phyloP scores from a whole-genome alignment of 2,329 filamentous ascomycete genomes.

The Hypoxylon sp. region DNA sequence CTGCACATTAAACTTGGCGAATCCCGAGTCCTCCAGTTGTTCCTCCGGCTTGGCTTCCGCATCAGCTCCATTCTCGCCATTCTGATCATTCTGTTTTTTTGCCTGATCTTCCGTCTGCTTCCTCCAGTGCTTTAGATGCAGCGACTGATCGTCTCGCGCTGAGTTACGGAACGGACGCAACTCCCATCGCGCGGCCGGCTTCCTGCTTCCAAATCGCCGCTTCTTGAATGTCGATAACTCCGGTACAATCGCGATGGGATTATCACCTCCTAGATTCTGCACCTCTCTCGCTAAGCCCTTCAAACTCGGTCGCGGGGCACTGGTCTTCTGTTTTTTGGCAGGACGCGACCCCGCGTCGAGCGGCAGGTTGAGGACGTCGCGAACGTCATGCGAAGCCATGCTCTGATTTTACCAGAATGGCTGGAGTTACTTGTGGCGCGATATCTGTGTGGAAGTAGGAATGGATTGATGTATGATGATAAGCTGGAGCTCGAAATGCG shows the following conservation, averaged over 20 bases:
- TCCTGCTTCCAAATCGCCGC: slow-evolving; percentile 67
- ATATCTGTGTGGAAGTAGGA: background rate
- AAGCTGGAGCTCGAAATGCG: background rate
- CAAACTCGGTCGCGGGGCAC: slow-evolving; percentile 71
- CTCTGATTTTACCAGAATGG: slow-evolving; percentile 42
- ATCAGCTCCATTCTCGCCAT: slow-evolving; percentile 56
- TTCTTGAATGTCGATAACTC: slow-evolving; percentile 73
- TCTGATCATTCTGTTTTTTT: slow-evolving; percentile 48
- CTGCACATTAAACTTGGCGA: slow-evolving; percentile 90
- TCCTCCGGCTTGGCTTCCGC: slow-evolving; percentile 58
- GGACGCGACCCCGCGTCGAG: slow-evolving; percentile 71
- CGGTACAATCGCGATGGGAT: slow-evolving; percentile 76
- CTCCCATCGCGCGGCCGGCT: slow-evolving; percentile 75
- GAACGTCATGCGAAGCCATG: slow-evolving; percentile 85
- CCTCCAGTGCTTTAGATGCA: slow-evolving; percentile 86
- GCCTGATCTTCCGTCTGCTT: slow-evolving; percentile 67
- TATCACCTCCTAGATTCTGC: slow-evolving; percentile 75
- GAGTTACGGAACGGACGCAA: slow-evolving; percentile 81
- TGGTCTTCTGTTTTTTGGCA: slow-evolving; percentile 81
- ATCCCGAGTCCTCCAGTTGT: slow-evolving; percentile 71
- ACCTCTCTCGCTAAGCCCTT: slow-evolving; percentile 77
- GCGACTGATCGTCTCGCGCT: slow-evolving; percentile 75
- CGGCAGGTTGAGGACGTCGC: slow-evolving; percentile 88
- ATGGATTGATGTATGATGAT: slow-evolving; percentile 3
- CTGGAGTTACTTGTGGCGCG: background rate